phyloP scores from a whole-genome alignment of 2,329 filamentous ascomycete genomes.

The Monosporascus sp. region DNA sequence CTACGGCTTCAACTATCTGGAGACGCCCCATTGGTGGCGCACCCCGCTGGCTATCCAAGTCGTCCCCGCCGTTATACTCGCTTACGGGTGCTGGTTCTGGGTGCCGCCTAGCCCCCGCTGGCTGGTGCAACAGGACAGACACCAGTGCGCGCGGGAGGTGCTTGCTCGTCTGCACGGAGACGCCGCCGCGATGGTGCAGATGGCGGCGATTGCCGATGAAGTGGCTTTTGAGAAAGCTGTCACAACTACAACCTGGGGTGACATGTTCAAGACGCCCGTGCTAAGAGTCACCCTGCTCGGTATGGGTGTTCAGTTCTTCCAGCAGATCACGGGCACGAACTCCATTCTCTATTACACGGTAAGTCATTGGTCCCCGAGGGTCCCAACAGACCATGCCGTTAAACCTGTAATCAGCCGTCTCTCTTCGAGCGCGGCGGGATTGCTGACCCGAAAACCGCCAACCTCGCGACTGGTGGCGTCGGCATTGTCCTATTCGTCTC shows the following conservation, averaged over 20 bases:
- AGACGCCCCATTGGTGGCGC: conserved; percentile 19
- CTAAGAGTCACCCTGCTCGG: conserved; percentile 24
- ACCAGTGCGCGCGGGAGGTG: conserved; percentile 20
- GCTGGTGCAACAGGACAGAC: conserved; percentile 18
- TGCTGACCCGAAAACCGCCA: conserved; percentile 14
- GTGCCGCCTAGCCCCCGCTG: conserved; percentile 22
- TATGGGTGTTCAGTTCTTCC: conserved; percentile 23
- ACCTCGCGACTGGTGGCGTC: conserved; percentile 18
- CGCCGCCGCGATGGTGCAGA: conserved; percentile 46
- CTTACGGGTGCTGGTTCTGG: conserved; percentile 20
- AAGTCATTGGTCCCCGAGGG: not conserved
- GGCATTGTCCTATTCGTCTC: conserved; percentile 19
- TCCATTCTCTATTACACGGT: conserved; percentile 26
- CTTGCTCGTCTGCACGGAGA: conserved; percentile 20
- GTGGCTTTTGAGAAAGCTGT: conserved; percentile 16
- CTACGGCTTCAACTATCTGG: conserved; percentile 12
- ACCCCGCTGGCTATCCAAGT: conserved; percentile 30
- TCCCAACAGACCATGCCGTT: not conserved
- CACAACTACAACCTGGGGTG: conserved; percentile 16
- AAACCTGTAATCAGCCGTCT: conserved; percentile 6
- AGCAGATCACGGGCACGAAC: conserved; percentile 25
- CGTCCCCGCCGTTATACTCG: conserved; percentile 24
- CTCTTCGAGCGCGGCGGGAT: conserved; percentile 17
- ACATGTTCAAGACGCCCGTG: conserved; percentile 24
- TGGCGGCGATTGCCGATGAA: conserved; percentile 29